Evolutionary conservation across 2,329 filamentous ascomycete species (phyloP), one percentile per base, ranked within the genome.

Genomic region (Pestalotiopsis sp.): DNA sequence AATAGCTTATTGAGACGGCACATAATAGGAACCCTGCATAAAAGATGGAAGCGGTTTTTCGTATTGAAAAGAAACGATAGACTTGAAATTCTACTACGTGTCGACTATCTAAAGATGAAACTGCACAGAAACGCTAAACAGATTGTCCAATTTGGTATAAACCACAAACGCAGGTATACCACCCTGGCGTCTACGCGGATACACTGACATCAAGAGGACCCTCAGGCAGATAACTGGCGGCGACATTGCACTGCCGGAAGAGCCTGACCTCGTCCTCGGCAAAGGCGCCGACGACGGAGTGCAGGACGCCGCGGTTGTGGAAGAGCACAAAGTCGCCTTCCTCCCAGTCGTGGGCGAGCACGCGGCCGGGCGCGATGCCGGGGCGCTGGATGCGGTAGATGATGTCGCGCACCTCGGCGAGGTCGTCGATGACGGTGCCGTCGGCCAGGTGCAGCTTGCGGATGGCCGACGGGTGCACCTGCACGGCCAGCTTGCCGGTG

Each of bases 211-310:
- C 25, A 12, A 31, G 56, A 31, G 87, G 87, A 0, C 88, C 88
- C 65, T 85, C 75, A 7, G 89, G 88, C 49, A 86, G 77, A 70
- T 85, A 80, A 69, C 86, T 91, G 3, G 87, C 89, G n/a, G 92
- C 92, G 78, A 94, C 84, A 77, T 95, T 94, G 80, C 92, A 95
- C 82, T 95, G 92, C 71, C 92, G 82, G 76, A 95, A 94, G 69
- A 95, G 77, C 59, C 92, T 81, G 39, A 94, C 88, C 82, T 94
- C 92, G n/a, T 92, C 87, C 63, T 90, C 87, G 7, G 86, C 85
- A 79, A 95, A 94, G 1, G 90, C 90, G 1, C 92, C 92, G 0
- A 93, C 92, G 1, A 95, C 92, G 3, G 88, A 91, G 78, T 95
- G 92, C 68, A 94, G 77, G 17, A 93, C 84, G 1, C 92, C 92